Evolutionary conservation across 768 basidiomycete genomes (phyloP).

Genomic region (Tephrocybe sp.): DNA sequence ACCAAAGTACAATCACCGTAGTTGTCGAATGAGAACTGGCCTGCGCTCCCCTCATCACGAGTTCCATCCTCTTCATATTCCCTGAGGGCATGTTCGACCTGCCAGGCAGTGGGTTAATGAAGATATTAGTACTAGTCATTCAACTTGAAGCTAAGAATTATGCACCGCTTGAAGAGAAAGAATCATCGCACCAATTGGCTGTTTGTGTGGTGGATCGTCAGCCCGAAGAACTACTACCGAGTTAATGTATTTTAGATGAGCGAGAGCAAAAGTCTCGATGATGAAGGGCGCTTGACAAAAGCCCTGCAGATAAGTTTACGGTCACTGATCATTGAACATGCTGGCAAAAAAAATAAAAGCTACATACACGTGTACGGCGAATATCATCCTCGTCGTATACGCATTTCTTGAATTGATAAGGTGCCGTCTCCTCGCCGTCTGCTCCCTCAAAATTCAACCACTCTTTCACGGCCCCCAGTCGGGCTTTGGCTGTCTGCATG

Average conservation of each 20-base stretch:
- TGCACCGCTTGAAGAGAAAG: too few species aligned
- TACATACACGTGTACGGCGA: background rate
- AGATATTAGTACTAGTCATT: too few species aligned
- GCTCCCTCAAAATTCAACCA: background rate
- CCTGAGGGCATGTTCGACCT: too few species aligned
- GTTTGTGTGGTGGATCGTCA: too few species aligned
- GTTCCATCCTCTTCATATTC: too few species aligned
- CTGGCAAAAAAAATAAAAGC: background rate
- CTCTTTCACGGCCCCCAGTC: background rate
- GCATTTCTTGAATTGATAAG: background rate
- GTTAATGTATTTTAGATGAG: slow-evolving; percentile 14
- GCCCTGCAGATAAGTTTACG: background rate
- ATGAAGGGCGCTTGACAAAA: background rate
- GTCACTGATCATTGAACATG: background rate
- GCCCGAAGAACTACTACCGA: too few species aligned
- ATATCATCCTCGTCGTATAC: background rate
- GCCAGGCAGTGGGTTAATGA: too few species aligned
- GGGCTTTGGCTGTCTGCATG: background rate
- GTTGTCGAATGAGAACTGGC: too few species aligned
- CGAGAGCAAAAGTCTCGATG: background rate
- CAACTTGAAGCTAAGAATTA: too few species aligned
- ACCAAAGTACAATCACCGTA: too few species aligned
- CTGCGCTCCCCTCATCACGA: too few species aligned
- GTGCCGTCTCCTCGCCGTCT: background rate
- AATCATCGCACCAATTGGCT: too few species aligned